Percentiles rank a stretch among this genome's conserved stretches.
These are phyloP conservation scores for Leccinum subrobustum DNA, from an alignment of 1,284 basidiomycete species.

Conservation along the genomic window DNA sequence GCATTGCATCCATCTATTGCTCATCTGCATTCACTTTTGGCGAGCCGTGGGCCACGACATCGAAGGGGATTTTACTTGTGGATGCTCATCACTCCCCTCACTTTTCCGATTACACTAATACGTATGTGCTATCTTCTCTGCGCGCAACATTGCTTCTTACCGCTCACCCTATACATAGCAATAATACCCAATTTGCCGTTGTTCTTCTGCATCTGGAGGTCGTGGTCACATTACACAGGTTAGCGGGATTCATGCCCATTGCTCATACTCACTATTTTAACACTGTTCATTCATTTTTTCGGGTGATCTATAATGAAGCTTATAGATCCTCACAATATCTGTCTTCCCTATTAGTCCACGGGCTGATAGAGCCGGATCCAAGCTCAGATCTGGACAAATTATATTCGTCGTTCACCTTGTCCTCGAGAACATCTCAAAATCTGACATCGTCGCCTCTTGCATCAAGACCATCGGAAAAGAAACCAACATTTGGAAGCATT, in stretches of 20 bases:
- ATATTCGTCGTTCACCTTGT: constrained; percentile 38
- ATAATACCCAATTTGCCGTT: constrained; percentile 80
- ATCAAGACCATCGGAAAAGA: constrained; percentile 22
- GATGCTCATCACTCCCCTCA: constrained; percentile 64
- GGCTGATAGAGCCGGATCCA: constrained; percentile 53
- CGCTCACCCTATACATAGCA: constrained; percentile 40
- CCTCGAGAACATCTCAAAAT: background rate
- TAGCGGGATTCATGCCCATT: constrained; percentile 12
- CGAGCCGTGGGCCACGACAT: constrained; percentile 60
- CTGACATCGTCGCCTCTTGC: background rate
- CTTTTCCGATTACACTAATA: constrained; percentile 69
- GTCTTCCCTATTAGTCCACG: constrained; percentile 52
- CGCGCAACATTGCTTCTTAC: constrained; percentile 1
- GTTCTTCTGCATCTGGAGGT: constrained; percentile 81
- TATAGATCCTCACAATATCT: constrained; percentile 73
- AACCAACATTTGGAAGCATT: constrained; percentile 1
- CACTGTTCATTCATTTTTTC: background rate
- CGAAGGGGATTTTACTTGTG: constrained; percentile 63
- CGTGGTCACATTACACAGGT: constrained; percentile 83
- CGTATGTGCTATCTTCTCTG: constrained; percentile 47
- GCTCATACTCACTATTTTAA: background rate
- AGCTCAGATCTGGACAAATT: constrained; percentile 55
- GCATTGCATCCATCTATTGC: constrained; percentile 39
- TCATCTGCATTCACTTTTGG: constrained; percentile 54
- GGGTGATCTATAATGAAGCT: constrained; percentile 41